Conservation (phyloP, 2,329 filamentous ascomycete species). For the Trichoderma harzianum region DNA sequence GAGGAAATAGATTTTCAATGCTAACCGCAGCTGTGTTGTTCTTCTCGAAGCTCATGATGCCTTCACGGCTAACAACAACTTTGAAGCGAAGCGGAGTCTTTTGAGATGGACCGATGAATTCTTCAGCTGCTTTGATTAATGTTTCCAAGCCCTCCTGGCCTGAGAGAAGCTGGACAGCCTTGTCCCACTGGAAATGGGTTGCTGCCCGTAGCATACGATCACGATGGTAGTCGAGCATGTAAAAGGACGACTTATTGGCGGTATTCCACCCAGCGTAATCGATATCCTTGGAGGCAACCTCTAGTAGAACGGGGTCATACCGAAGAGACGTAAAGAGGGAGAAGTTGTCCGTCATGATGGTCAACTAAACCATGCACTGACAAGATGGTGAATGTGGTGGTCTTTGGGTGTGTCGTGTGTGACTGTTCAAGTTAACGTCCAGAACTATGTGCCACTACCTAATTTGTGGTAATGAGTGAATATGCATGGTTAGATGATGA, state of each 20-base stretch:
- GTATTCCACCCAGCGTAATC: constrained; percentile 52
- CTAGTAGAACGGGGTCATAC: constrained; percentile 59
- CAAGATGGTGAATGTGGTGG: background rate
- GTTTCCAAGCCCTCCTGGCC: constrained; percentile 45
- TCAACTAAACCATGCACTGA: background rate
- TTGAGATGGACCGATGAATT: constrained; percentile 35
- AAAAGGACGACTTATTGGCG: constrained; percentile 58
- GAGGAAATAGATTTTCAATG: constrained; percentile 56
- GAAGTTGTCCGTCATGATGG: constrained; percentile 45
- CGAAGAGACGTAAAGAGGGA: constrained; percentile 68
- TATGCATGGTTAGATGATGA: no score
- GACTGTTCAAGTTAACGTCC: background rate
- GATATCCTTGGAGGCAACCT: constrained; percentile 38
- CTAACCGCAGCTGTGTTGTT: constrained; percentile 37
- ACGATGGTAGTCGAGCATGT: constrained; percentile 75
- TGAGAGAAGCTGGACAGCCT: constrained; percentile 42
- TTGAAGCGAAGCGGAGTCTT: constrained; percentile 48
- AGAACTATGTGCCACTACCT: no score
- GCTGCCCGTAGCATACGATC: constrained; percentile 71
- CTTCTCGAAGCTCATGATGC: constrained; percentile 43
- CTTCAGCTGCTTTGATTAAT: constrained; percentile 34
- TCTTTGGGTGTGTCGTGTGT: background rate
- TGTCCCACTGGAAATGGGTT: constrained; percentile 52
- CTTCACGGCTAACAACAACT: constrained; percentile 50
- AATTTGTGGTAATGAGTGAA: no score